A percentile compares a stretch with the other conserved stretches of the same genome.
Evolutionary conservation across 2,329 filamentous ascomycete species (phyloP).

Genomic region (Arthrobotrys pseudoclavata): DNA sequence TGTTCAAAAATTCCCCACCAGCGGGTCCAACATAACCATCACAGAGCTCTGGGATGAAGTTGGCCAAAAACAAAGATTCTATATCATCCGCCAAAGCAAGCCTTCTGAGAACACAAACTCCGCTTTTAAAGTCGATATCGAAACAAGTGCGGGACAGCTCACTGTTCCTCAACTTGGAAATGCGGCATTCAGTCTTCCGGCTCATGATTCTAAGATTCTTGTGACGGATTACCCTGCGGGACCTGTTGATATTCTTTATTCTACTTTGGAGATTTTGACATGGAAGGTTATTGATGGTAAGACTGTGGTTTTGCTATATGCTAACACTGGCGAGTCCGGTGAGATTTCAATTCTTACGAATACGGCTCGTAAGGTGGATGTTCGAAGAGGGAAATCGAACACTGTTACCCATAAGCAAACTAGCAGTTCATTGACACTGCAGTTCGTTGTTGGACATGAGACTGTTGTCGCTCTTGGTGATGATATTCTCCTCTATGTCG

Average conservation of each 20-base stretch:
- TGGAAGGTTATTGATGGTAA: slow-evolving; percentile 75
- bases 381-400: slow-evolving; percentile 67
- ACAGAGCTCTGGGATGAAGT: slow-evolving; percentile 60
- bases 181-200: slow-evolving; percentile 69
- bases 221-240: slow-evolving; percentile 77
- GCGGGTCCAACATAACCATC: slow-evolving; percentile 51
- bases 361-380: slow-evolving; percentile 66
- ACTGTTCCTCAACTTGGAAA: slow-evolving; percentile 73
- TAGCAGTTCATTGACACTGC: slow-evolving; percentile 64
- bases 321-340: slow-evolving; percentile 74
- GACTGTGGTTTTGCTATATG: slow-evolving; percentile 76
- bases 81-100: slow-evolving; percentile 54
- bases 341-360: slow-evolving; percentile 70
- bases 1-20: slow-evolving; percentile 49
- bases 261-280: slow-evolving; percentile 78
- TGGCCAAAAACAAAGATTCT: slow-evolving; percentile 60
- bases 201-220: slow-evolving; percentile 69
- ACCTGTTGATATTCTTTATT: slow-evolving; percentile 74
- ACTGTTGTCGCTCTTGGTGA: slow-evolving; percentile 70
- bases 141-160: slow-evolving; percentile 63
- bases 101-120: slow-evolving; percentile 61
- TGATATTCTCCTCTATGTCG: slow-evolving; percentile 72
- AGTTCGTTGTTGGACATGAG: slow-evolving; percentile 65
- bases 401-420: slow-evolving; percentile 64
- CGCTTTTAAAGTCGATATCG: slow-evolving; percentile 63